Conservation (phyloP, 805 yeast genomes). For the Saitoella complicata region DNA sequence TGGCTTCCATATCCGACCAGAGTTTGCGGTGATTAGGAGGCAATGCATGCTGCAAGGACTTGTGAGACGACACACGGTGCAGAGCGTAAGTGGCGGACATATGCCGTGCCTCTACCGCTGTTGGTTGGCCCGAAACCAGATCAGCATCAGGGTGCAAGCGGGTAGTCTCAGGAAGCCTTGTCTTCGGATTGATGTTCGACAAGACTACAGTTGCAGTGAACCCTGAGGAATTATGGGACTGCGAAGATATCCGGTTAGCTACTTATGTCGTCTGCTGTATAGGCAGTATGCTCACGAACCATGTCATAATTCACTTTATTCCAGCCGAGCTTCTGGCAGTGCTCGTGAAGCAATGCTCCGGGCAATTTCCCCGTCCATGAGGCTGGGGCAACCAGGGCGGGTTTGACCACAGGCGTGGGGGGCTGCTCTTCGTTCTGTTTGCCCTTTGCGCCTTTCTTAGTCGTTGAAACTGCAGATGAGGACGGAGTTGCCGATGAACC, state of each 20-base stretch:
- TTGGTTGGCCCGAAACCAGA: constrained; percentile 47
- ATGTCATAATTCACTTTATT: constrained; percentile 66
- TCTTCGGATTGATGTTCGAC: constrained; percentile 64
- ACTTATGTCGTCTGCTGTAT: neutral
- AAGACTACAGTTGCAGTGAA: constrained; percentile 49
- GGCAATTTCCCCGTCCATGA: constrained; percentile 96
- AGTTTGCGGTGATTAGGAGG: constrained; percentile 67
- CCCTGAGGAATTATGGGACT: constrained; percentile 33
- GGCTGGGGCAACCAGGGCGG: constrained; percentile 43
- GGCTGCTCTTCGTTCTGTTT: no score
- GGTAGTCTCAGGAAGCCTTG: constrained; percentile 47
- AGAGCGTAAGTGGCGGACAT: constrained; percentile 78
- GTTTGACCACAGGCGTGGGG: constrained; percentile 12
- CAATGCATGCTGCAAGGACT: constrained; percentile 71
- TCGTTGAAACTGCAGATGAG: no score
- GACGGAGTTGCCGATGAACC: no score
- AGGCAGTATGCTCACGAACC: constrained; percentile 21
- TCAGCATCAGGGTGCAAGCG: constrained; percentile 37
- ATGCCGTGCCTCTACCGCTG: constrained; percentile 81
- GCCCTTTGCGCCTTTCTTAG: no score
- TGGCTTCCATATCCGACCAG: constrained; percentile 59
- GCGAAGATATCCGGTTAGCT: neutral
- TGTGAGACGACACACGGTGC: constrained; percentile 59
- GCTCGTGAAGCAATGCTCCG: constrained; percentile 68
- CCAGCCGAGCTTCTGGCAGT: constrained; percentile 82